A percentile compares a stretch with the other conserved stretches of the same genome.
These are phyloP conservation scores for Epicoccum nigrum DNA, from an alignment of 2,329 filamentous ascomycete genomes.

Conservation along the genomic window DNA sequence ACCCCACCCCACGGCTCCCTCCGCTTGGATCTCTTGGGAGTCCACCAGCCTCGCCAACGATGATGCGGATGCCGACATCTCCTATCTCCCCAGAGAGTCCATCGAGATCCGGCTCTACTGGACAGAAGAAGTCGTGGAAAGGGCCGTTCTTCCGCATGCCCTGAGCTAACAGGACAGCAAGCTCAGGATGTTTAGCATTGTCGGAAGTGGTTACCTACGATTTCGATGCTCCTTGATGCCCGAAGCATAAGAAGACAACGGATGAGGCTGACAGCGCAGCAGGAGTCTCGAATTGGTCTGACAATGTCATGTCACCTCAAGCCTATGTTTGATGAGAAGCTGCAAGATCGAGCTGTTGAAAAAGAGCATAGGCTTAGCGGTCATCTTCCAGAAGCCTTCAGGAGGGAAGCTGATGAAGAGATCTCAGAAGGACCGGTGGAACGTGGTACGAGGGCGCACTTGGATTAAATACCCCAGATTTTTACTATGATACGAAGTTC, in stretches of 20 bases:
- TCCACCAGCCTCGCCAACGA: conserved; percentile 22
- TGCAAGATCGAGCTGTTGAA: background rate
- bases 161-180: conserved; percentile 14
- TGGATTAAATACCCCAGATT: conserved; percentile 7
- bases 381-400: background rate
- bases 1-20: conserved; percentile 22
- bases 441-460: conserved; percentile 1
- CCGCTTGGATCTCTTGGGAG: conserved; percentile 21
- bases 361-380: conserved; percentile 3
- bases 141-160: conserved; percentile 41
- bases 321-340: conserved; percentile 1
- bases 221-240: no score
- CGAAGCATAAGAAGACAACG: background rate
- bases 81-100: conserved; percentile 15
- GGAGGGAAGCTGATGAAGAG: no score
- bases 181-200: no score
- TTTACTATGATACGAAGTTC: background rate
- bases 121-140: conserved; percentile 35
- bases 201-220: no score
- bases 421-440: background rate
- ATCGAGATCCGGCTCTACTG: background rate
- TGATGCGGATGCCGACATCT: conserved; percentile 19
- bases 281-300: no score
- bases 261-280: background rate
- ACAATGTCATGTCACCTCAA: conserved; percentile 4